Base-by-base conservation (phyloP, 306 rosid genomes). In the Macrotyloma uniflorum region DNA sequence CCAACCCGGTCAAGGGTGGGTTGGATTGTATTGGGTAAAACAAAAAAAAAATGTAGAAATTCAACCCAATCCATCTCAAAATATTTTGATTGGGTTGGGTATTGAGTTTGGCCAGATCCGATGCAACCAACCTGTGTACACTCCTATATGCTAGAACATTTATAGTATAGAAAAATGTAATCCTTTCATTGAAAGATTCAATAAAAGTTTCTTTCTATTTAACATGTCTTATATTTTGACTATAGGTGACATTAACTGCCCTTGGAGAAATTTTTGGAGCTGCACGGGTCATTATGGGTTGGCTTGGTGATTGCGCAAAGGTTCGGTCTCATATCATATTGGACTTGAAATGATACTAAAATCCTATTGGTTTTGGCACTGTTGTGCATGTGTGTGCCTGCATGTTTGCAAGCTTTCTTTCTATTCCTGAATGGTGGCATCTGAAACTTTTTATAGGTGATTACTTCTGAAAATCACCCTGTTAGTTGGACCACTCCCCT, bases 281-380 rank as follows among this genome's bases (percentile, higher is more conserved):
- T 78, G 96, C 97, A 1, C 96, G 93, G 67, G 93, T 78, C 58
- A 91, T 84, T 55, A 93, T 93, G 97, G 77, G 87, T 38, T 93
- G 97, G 97, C 96, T 93, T 36, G 90, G 96, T 86, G 97, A 93
- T 82, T 93, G 97, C 75, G 97, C 96, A 35, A 89, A 89, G 89
- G 94, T 89, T 74, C 75, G 76, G 57, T 42, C 74, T 49, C 28
- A 20, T 53, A 38, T 16, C 73, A 40, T 32, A 77, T 11, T 70
- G 11, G 66, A 57, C 50, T 72, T 79, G 43, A 42, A 55, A 46
- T 55, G 64, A 72, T 61, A 54, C 57, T 58, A 35, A 64, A 46
- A 46, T 32, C 13, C 49, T 75, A 24, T 67, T 78, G 51, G 35
- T 64, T 87, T 26, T 64, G 74, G 50, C 42, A 76, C 58, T 59